These are phyloP conservation scores for Capsicum rhomboideum DNA, from an alignment of 257 asterid species.

Conservation along the genomic window DNA sequence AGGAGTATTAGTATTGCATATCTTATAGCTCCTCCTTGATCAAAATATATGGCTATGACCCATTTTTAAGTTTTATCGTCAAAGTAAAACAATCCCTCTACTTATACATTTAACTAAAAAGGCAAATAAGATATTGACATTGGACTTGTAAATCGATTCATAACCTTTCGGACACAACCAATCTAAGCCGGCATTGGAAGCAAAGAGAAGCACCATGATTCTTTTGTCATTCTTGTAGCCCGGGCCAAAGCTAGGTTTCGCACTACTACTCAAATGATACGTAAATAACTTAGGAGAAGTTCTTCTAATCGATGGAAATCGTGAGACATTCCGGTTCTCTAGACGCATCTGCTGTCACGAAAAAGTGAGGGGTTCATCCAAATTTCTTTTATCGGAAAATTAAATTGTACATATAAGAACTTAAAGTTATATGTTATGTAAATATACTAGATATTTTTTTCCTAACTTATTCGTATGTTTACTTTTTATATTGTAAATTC, in stretches of 20 bases:
- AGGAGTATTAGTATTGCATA: neutral
- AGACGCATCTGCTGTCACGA: rapidly evolving
- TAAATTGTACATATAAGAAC: neutral
- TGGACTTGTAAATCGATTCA: too few relatives aligned
- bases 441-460: neutral
- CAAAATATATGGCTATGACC: neutral
- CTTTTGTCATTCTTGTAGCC: neutral
- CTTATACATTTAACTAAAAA: neutral
- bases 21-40: neutral
- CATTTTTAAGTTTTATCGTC: neutral
- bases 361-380: too few relatives aligned
- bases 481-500: neutral
- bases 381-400: rapidly evolving
- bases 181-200: neutral
- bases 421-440: too few relatives aligned
- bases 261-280: neutral
- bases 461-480: neutral
- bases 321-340: too few relatives aligned
- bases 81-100: neutral
- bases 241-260: neutral
- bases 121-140: too few relatives aligned
- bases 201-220: neutral
- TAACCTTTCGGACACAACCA: too few relatives aligned
- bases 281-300: neutral
- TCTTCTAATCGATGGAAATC: neutral